Conservation (phyloP, 2,329 filamentous ascomycete genomes). For the Juglanconis sp. region DNA sequence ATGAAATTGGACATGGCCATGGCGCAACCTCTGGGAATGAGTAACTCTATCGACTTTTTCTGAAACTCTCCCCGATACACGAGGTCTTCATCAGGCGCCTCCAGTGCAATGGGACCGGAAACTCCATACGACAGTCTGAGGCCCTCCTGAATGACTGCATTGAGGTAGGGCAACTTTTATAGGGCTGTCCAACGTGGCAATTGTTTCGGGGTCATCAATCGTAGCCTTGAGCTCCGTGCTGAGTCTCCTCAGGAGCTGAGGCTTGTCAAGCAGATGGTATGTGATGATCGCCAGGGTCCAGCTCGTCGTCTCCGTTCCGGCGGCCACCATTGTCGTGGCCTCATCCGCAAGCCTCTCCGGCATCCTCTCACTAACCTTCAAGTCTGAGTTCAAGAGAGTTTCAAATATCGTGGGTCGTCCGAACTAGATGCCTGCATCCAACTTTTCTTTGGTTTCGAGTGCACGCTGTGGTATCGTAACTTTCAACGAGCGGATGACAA, state of each 20-base stretch:
- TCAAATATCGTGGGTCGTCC: background rate
- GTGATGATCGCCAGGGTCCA: background rate
- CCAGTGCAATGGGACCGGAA: background rate
- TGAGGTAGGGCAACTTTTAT: conserved; percentile 2
- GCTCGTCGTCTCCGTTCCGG: conserved; percentile 1
- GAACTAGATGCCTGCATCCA: background rate
- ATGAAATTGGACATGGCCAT: conserved; percentile 2
- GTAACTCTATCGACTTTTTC: background rate
- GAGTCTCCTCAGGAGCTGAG: background rate
- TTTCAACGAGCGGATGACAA: conserved; percentile 1
- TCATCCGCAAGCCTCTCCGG: conserved; percentile 21
- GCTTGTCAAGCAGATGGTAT: background rate
- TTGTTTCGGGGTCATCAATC: background rate
- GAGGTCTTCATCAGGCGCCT: conserved; percentile 1
- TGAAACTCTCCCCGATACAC: background rate
- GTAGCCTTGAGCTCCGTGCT: background rate
- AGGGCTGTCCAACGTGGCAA: background rate
- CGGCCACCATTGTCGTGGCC: conserved; percentile 6
- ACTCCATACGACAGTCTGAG: conserved; percentile 1
- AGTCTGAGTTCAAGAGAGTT: background rate
- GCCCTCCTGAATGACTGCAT: background rate
- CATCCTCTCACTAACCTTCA: background rate
- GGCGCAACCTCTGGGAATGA: background rate
- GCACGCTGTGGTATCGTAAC: background rate
- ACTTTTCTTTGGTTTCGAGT: background rate